Conservation (phyloP, 176 grass and related monocot species). For the Juncus inflexus region DNA sequence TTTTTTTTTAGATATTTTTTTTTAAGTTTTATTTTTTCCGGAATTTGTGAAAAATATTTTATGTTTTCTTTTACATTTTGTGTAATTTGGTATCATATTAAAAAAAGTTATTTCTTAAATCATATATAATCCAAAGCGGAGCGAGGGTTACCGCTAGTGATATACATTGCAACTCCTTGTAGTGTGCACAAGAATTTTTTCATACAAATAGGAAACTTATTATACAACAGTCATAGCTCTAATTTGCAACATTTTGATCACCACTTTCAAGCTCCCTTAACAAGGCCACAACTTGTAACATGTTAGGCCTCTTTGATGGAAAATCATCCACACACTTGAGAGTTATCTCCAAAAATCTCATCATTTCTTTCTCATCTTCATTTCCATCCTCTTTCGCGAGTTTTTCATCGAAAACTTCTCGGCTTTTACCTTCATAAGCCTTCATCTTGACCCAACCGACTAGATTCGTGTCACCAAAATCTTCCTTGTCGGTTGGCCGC, state of each 20-base stretch:
- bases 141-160: too few relatives aligned
- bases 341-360: slow-evolving; percentile 66
- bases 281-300: slow-evolving; percentile 73
- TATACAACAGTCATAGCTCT: slow-evolving; percentile 1
- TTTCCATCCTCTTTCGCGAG: slow-evolving; percentile 2
- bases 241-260: slow-evolving; percentile 17
- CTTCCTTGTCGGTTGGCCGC: slow-evolving; percentile 86
- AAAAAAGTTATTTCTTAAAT: too few relatives aligned
- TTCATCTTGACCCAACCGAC: slow-evolving; percentile 97
- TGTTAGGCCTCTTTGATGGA: slow-evolving; percentile 83
- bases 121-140: too few relatives aligned
- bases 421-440: slow-evolving; percentile 48
- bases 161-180: too few relatives aligned
- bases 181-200: too few relatives aligned
- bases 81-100: too few relatives aligned
- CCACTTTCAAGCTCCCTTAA: slow-evolving; percentile 58
- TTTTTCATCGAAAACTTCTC: slow-evolving; percentile 71
- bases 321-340: slow-evolving; percentile 91
- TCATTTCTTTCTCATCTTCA: slow-evolving; percentile 54
- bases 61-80: too few relatives aligned
- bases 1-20: too few relatives aligned
- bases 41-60: too few relatives aligned
- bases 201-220: background rate
- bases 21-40: too few relatives aligned
- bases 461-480: slow-evolving; percentile 91